These are phyloP conservation scores for Fusarium zealandicum DNA, from an alignment of 2,329 filamentous ascomycete species.

Conservation along the genomic window DNA sequence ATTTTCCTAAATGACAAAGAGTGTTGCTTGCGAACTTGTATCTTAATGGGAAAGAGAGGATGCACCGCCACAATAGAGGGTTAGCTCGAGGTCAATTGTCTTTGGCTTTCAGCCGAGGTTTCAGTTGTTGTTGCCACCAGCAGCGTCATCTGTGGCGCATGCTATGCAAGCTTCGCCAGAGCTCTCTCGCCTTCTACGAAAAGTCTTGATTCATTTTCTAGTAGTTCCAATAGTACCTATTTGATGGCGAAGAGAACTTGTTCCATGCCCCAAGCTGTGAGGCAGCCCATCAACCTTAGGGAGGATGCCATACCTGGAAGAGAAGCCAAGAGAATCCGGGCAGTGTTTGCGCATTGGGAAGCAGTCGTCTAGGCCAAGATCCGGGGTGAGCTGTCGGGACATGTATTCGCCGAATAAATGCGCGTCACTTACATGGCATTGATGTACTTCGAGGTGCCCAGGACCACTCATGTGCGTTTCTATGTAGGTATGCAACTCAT, in stretches of 20 bases:
- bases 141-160: conserved; percentile 28
- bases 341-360: not conserved
- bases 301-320: not conserved
- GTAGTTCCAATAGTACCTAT: no score
- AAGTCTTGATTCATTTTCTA: no score
- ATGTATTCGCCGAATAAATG: not conserved
- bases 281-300: conserved; percentile 8
- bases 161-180: conserved; percentile 1
- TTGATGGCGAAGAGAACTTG: no score
- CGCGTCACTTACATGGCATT: not conserved
- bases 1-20: no score
- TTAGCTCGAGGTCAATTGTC: no score
- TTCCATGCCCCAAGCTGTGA: not conserved
- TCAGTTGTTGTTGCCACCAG: not conserved
- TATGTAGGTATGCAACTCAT: not conserved
- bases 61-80: no score
- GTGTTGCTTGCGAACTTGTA: no score
- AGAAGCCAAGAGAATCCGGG: not conserved
- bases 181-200: not conserved
- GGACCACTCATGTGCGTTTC: not conserved
- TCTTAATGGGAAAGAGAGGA: no score
- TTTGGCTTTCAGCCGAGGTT: no score
- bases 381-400: not conserved
- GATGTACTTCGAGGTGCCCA: not conserved
- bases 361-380: not conserved